Conservation (phyloP, 164 flowering plant species). For the Tetracentron sinense region DNA sequence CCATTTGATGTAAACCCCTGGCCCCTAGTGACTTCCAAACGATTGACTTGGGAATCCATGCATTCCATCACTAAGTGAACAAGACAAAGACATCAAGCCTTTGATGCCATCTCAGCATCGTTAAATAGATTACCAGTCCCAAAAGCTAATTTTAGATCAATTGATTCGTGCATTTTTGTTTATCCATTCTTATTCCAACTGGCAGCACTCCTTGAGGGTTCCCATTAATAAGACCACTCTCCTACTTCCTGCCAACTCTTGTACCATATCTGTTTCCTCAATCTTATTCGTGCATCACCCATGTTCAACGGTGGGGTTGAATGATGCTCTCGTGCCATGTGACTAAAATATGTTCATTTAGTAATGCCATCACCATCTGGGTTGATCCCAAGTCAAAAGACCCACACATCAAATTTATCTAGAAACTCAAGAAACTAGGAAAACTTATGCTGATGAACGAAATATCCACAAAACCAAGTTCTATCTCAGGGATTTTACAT, state of each 20-base stretch:
- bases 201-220: background rate
- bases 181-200: background rate
- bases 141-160: too few species aligned
- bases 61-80: too few species aligned
- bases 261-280: too few species aligned
- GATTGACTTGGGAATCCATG: too few species aligned
- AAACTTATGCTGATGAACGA: background rate
- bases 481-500: background rate
- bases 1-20: too few species aligned
- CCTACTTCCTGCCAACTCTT: too few species aligned
- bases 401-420: background rate
- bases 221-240: too few species aligned
- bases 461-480: background rate
- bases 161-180: background rate
- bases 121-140: too few species aligned
- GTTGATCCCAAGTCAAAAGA: background rate
- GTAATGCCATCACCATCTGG: background rate
- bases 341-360: too few species aligned
- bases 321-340: too few species aligned
- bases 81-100: background rate
- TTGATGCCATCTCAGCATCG: background rate
- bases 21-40: too few species aligned
- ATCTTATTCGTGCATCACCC: background rate
- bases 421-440: background rate
- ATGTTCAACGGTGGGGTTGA: background rate